A percentile compares a stretch with the other conserved stretches of the same genome.
These are phyloP conservation scores for Stramenopiles sp. DNA, from an alignment of 352 stramenopile genomes.

Conservation along the genomic window DNA sequence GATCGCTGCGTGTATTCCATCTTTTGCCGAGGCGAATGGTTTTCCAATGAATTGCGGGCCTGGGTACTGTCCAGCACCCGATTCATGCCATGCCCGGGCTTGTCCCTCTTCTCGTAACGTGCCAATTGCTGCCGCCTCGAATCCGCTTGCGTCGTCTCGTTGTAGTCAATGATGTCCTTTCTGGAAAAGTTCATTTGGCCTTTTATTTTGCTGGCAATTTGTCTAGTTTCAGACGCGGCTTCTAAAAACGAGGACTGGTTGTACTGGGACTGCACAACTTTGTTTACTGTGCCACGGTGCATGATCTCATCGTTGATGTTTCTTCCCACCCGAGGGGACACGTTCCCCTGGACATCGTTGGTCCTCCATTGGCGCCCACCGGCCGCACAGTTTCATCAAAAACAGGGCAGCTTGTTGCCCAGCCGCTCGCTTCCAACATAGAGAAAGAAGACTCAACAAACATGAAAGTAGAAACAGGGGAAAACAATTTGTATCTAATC, in stretches of 20 bases:
- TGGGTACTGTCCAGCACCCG: not conserved
- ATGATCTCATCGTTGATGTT: not conserved
- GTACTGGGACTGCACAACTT: not conserved
- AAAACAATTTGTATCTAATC: too few species aligned
- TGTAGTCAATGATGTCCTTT: not conserved
- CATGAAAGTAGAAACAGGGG: too few species aligned
- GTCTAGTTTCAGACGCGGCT: not conserved
- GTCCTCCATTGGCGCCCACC: not conserved
- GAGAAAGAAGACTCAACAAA: too few species aligned
- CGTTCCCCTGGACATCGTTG: not conserved
- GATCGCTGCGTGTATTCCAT: not conserved
- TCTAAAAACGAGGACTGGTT: not conserved
- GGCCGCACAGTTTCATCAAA: too few species aligned
- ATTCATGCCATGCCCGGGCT: not conserved
- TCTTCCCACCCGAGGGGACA: not conserved
- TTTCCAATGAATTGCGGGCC: not conserved
- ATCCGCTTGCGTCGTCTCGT: not conserved
- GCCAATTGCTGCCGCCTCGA: not conserved
- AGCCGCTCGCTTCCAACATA: too few species aligned
- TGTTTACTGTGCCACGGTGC: not conserved
- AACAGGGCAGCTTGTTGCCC: too few species aligned
- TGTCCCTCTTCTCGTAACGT: not conserved
- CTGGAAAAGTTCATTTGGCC: not conserved
- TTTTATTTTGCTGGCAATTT: not conserved
- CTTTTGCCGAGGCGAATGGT: not conserved